phyloP scores from a whole-genome alignment of 441 rosid genomes.

The Eugenia klotzschiana region DNA sequence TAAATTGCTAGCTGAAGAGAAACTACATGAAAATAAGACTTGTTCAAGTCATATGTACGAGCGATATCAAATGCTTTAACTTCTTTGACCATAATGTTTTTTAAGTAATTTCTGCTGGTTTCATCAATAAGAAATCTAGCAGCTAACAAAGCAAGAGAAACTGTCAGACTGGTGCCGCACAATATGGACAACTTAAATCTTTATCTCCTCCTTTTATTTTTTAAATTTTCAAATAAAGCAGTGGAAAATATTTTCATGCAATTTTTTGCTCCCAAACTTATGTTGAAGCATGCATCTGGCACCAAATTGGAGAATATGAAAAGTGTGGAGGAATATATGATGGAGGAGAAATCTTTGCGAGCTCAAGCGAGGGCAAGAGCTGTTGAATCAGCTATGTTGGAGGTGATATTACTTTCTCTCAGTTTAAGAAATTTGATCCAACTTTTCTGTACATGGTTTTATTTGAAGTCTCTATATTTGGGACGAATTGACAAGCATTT shows the following conservation, averaged over 20 bases:
- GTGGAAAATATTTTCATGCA: neutral
- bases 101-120: too few relatives aligned
- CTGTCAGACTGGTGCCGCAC: neutral
- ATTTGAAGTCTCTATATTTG: neutral
- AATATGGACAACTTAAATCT: neutral
- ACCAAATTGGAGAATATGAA: neutral
- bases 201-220: neutral
- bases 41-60: too few relatives aligned
- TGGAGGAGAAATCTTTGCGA: neutral
- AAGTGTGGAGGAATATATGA: neutral
- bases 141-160: neutral
- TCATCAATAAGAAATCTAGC: neutral
- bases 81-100: neutral
- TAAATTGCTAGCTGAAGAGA: too few relatives aligned
- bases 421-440: neutral
- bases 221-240: neutral
- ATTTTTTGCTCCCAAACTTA: neutral
- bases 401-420: neutral
- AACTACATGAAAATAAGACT: too few relatives aligned
- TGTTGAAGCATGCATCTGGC: neutral
- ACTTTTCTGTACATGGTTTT: neutral
- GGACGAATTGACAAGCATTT: neutral
- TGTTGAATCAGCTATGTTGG: neutral
- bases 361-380: neutral
- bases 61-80: neutral